Evolutionary conservation across 345 rosid species (phyloP), one percentile per base, ranked within the genome.

Genomic region (Heritiera fomes): DNA sequence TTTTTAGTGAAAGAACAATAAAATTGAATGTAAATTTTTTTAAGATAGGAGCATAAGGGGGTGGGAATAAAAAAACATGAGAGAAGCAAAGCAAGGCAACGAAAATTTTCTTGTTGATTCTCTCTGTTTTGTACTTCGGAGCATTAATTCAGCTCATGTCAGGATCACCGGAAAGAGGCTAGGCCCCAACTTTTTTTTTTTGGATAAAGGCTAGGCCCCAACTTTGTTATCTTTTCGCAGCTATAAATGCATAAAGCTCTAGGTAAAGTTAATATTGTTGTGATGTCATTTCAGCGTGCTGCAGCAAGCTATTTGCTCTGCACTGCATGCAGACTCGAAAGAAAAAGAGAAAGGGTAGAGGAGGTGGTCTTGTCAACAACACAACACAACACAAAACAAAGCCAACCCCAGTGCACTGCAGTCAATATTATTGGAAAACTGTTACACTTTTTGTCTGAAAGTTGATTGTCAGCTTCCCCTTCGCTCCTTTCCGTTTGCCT

Each of bases 281-380:
- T 71, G 75, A 71, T 71, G 75, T 71, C 60, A 71, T 50, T 30
- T 71, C 74, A 70, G 2, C 3, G 58, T 13, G 34, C 6, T 47
- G 38, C 30, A 8, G 15, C 73, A 23, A 47, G 2, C 8, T 66
- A 18, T 40, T 2, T 41, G 71, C 47, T 32, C n/a, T 38, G 20
- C 61, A n/a, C n/a, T 38, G 20, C 61, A n/a, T n/a, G 66, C 28
- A 56, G 17, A 55, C 23, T 55, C 6, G 9, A 6, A 15, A 34
- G 9, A 13, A 15, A 14, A 1, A 6, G 6, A 49, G 15, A 17
- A 63, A 8, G 32, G 45, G 43, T 12, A 8, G 62, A 59, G 30
- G 17, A 23, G 41, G 41, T 23, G 52, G 74, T 70, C 58, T 69
- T 46, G 73, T 69, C 73, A 23, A 68, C 71, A 45, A 43, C 50